Base-by-base conservation (phyloP, 2,329 filamentous ascomycete genomes). In the Aciculosporium take region DNA sequence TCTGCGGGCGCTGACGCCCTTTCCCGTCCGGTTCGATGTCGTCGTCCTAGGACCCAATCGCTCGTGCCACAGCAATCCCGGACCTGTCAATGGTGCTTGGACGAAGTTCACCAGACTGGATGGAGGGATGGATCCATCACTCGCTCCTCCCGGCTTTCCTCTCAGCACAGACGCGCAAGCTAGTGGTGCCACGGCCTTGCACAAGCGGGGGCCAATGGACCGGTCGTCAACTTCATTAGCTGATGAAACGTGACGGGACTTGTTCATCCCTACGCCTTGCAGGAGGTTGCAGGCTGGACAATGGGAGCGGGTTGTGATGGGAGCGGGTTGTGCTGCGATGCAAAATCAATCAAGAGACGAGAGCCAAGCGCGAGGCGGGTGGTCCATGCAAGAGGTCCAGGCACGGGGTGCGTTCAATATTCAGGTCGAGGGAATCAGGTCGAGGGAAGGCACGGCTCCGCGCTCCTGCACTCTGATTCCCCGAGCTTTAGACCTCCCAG, bases 391-490 rank as follows among this genome's bases (percentile, higher is more conserved):
- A n/a, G n/a, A n/a, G n/a, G n/a, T n/a, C n/a, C n/a, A n/a, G n/a
- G n/a, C n/a, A n/a, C n/a, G n/a, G n/a, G n/a, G n/a, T n/a, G n/a
- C n/a, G n/a, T n/a, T n/a, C n/a, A n/a, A n/a, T n/a, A n/a, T n/a
- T n/a, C n/a, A n/a, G n/a, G n/a, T n/a, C n/a, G n/a, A n/a, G n/a
- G n/a, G n/a, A 27, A 40, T 40, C 17, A 27, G 29, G 32, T 24
- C 38, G 10, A 18, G 24, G 39, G 33, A 37, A 41, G 39, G 39
- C 28, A 41, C 27, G 32, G 12, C 33, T 25, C n/a, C 32, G 20
- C 18, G 39, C 25, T 37, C 27, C 20, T 41, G 39, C 25, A 30
- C 20, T 35, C 30, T 12, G 25, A 10, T 13, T 25, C 17, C 28
- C 8, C 17, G 18, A 21, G 25, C 24, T 20, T 37, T 37, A 9